These are phyloP conservation scores for Russula brevipes DNA, from an alignment of 768 basidiomycete genomes.

Conservation along the genomic window DNA sequence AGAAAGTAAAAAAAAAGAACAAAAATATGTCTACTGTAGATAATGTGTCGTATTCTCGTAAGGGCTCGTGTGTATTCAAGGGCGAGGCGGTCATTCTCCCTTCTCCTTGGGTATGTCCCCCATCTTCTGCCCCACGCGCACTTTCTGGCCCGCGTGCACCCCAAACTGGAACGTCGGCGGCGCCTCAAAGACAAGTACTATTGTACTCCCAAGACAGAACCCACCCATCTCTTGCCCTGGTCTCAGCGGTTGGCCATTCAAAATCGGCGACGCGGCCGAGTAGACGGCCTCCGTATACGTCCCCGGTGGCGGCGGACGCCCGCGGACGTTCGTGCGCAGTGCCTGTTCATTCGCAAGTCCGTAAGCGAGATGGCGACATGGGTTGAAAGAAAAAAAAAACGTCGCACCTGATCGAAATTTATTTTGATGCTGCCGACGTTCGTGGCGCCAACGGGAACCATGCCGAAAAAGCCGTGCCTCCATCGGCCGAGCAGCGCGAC, in stretches of 20 bases:
- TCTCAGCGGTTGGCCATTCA: constrained; percentile 82
- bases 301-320: constrained; percentile 66
- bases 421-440: constrained; percentile 96
- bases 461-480: constrained; percentile 93
- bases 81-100: constrained; percentile 5
- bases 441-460: constrained; percentile 97
- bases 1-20: neutral
- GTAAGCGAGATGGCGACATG: neutral
- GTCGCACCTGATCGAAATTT: constrained; percentile 83
- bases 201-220: constrained; percentile 91
- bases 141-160: constrained; percentile 72
- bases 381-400: neutral
- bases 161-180: constrained; percentile 76
- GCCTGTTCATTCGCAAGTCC: constrained; percentile 40
- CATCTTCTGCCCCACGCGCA: constrained; percentile 79
- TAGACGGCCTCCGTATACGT: constrained; percentile 93
- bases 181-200: constrained; percentile 96
- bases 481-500: constrained; percentile 92
- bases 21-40: too few species aligned
- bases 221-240: constrained; percentile 97
- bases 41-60: too few species aligned
- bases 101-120: constrained; percentile 49
- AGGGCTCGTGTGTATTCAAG: neutral
- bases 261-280: constrained; percentile 70
- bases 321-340: constrained; percentile 84